phyloP scores from a whole-genome alignment of 805 yeast genomes.

The Wilhelminamyces savonicus region DNA sequence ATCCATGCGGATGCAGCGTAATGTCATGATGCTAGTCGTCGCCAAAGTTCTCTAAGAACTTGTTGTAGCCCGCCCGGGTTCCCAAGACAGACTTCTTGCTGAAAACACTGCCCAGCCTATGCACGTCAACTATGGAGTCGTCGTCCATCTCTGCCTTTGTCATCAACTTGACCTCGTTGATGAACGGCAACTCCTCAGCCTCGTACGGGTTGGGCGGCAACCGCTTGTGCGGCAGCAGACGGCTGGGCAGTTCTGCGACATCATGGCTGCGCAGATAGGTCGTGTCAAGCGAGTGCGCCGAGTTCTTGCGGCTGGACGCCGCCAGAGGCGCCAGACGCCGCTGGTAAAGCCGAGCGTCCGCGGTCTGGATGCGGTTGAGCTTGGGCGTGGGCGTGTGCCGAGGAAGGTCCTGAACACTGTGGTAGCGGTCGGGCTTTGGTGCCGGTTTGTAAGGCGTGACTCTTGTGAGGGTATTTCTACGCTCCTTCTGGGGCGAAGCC shows the following conservation, averaged over 20 bases:
- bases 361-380: slow-evolving; percentile 10
- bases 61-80: slow-evolving; percentile 32
- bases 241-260: too few relatives aligned
- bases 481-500: too few relatives aligned
- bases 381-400: slow-evolving; percentile 8
- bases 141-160: slow-evolving; percentile 9
- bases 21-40: slow-evolving; percentile 1
- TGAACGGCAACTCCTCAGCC: slow-evolving; percentile 29
- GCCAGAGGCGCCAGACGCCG: too few relatives aligned
- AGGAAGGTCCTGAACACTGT: slow-evolving; percentile 13
- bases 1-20: too few relatives aligned
- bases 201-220: slow-evolving; percentile 14
- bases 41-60: slow-evolving; percentile 27
- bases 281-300: too few relatives aligned
- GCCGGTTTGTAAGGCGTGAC: slow-evolving; percentile 13
- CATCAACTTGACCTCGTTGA: slow-evolving; percentile 26
- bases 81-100: slow-evolving; percentile 33
- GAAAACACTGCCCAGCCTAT: slow-evolving; percentile 22
- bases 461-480: slow-evolving; percentile 14
- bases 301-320: too few relatives aligned
- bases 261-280: too few relatives aligned
- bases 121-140: slow-evolving; percentile 4
- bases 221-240: slow-evolving; percentile 8
- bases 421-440: slow-evolving; percentile 1
- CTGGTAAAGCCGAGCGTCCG: too few relatives aligned